phyloP scores from a whole-genome alignment of 495 filamentous ascomycete species.

The Xylaria curta region DNA sequence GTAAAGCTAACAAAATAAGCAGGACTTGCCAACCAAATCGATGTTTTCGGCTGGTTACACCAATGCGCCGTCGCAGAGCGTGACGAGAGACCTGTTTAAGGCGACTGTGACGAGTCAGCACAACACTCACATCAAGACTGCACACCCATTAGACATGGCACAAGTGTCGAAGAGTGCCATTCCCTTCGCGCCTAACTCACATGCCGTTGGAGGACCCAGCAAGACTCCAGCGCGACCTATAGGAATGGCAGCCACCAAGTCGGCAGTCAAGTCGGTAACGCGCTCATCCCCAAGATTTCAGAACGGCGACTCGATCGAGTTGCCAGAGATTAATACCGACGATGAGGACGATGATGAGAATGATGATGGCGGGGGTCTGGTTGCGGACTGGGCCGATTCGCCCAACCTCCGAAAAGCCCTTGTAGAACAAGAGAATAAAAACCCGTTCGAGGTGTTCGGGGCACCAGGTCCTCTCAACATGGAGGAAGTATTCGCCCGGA shows the following conservation, averaged over 20 bases:
- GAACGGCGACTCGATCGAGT: slow-evolving; percentile 78
- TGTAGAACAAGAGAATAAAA: slow-evolving; percentile 76
- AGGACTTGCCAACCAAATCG: slow-evolving; percentile 67
- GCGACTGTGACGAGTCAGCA: slow-evolving; percentile 57
- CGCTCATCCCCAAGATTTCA: slow-evolving; percentile 80
- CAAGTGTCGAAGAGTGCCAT: slow-evolving; percentile 88
- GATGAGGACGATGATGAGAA: slow-evolving; percentile 78
- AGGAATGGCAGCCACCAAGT: slow-evolving; percentile 49
- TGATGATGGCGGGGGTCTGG: slow-evolving; percentile 52
- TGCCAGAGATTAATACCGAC: slow-evolving; percentile 89
- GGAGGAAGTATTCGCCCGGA: slow-evolving; percentile 91
- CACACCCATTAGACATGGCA: slow-evolving; percentile 75
- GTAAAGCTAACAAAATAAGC: slow-evolving; percentile 21
- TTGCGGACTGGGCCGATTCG: slow-evolving; percentile 83
- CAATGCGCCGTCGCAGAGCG: slow-evolving; percentile 49
- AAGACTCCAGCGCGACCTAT: slow-evolving; percentile 66
- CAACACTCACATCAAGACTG: slow-evolving; percentile 64
- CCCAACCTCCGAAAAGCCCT: slow-evolving; percentile 76
- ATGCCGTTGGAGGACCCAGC: slow-evolving; percentile 56
- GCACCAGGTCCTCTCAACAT: slow-evolving; percentile 84
- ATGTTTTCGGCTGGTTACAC: slow-evolving; percentile 68
- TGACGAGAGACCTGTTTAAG: slow-evolving; percentile 51
- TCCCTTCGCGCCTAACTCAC: slow-evolving; percentile 77
- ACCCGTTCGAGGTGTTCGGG: slow-evolving; percentile 89
- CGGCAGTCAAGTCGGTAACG: slow-evolving; percentile 58